Conservation (phyloP, 257 asterid genomes). For the Solanum etuberosum region DNA sequence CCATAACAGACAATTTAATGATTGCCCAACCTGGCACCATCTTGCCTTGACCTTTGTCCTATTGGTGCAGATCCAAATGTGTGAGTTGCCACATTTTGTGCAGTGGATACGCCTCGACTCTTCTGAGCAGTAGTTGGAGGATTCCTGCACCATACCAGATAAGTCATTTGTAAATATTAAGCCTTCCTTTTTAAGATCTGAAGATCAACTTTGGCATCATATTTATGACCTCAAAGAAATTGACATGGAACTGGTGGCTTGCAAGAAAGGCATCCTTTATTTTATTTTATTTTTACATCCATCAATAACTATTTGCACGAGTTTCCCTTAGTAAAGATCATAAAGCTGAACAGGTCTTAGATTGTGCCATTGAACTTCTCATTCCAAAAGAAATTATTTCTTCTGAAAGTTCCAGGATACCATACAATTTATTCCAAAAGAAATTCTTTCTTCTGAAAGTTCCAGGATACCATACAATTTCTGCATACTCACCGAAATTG, state of each 20-base stretch:
- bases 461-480: not conserved
- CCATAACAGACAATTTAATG: not conserved
- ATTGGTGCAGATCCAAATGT: conserved; percentile 91
- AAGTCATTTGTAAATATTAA: not conserved
- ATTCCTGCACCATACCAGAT: conserved; percentile 35
- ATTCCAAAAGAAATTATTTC: not conserved
- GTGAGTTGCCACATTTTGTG: conserved; percentile 94
- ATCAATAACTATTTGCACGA: not conserved
- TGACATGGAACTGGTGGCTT: not conserved
- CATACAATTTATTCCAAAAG: not conserved
- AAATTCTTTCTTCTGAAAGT: not conserved
- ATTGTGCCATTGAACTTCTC: not conserved
- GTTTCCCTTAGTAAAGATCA: not conserved
- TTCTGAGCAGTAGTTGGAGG: conserved; percentile 70
- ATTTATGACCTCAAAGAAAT: not conserved
- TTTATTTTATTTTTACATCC: not conserved
- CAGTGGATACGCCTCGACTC: conserved; percentile 96
- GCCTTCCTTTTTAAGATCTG: not conserved
- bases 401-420: not conserved
- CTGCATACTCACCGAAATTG: not conserved
- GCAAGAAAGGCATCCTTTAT: not conserved
- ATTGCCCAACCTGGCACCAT: conserved; percentile 89
- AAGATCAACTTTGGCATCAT: not conserved
- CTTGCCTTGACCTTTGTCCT: conserved; percentile 90
- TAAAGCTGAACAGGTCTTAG: not conserved